Percentiles rank a stretch among this genome's conserved stretches.
These are phyloP conservation scores for Kwoniella bestiolae DNA, from an alignment of 768 basidiomycete species.

Conservation along the genomic window DNA sequence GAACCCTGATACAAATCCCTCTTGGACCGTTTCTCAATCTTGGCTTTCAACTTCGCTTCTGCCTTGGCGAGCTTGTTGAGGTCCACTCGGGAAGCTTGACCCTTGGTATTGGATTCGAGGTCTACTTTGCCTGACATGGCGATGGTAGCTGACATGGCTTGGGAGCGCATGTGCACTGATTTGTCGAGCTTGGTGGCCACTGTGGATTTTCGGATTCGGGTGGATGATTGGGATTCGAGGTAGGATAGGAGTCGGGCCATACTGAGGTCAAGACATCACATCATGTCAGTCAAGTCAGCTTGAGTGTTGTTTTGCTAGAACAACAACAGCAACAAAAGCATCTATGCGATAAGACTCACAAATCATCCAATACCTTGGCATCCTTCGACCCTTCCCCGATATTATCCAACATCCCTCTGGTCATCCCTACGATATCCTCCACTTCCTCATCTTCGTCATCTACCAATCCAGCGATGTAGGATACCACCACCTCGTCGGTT, in stretches of 20 bases:
- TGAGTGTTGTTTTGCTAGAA: not conserved
- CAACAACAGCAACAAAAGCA: too few relatives aligned
- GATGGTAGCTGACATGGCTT: constrained; percentile 56
- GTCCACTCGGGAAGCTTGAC: constrained; percentile 58
- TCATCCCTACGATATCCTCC: constrained; percentile 57
- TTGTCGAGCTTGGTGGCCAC: constrained; percentile 53
- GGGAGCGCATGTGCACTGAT: constrained; percentile 56
- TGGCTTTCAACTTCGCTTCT: constrained; percentile 96
- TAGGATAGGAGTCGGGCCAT: constrained; percentile 54
- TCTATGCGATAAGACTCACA: too few relatives aligned
- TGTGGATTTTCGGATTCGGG: constrained; percentile 38
- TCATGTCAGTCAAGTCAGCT: not conserved
- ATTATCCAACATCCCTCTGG: constrained; percentile 55
- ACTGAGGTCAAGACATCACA: constrained; percentile 21
- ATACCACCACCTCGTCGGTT: constrained; percentile 58
- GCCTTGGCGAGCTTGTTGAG: constrained; percentile 69
- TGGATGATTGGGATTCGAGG: constrained; percentile 52
- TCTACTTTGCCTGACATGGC: constrained; percentile 58
- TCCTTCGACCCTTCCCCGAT: constrained; percentile 34
- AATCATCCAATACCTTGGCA: constrained; percentile 45
- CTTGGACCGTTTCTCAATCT: constrained; percentile 93
- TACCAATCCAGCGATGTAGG: constrained; percentile 58
- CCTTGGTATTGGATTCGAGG: constrained; percentile 56
- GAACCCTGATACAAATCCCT: constrained; percentile 94
- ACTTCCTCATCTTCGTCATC: constrained; percentile 59